A percentile compares a stretch with the other conserved stretches of the same genome.
Evolutionary conservation across 768 basidiomycete genomes (phyloP).

Genomic region (Dioszegia crocea): DNA sequence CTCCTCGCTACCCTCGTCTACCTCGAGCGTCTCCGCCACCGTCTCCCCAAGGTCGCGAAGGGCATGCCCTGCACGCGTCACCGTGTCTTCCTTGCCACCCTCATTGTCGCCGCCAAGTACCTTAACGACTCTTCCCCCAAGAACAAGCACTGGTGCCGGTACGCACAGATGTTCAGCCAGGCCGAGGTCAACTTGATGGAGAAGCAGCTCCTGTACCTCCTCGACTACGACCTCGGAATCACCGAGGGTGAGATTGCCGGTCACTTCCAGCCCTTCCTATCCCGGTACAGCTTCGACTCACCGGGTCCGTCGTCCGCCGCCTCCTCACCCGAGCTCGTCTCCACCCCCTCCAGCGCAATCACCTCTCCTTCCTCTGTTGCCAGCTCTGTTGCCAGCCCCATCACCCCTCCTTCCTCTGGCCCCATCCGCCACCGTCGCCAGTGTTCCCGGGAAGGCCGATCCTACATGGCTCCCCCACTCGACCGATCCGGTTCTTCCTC

Average conservation of each 20-base stretch:
- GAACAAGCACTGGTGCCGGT: conserved; percentile 80
- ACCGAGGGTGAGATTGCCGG: conserved; percentile 42
- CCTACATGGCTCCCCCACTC: conserved; percentile 44
- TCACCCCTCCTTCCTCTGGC: conserved; percentile 19
- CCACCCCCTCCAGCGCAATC: conserved; percentile 38
- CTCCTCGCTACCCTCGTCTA: conserved; percentile 87
- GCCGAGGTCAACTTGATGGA: conserved; percentile 85
- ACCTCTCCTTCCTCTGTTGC: too few relatives aligned
- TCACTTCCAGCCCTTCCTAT: conserved; percentile 48
- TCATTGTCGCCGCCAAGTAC: conserved; percentile 86
- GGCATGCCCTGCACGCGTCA: conserved; percentile 68
- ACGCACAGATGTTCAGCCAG: conserved; percentile 63
- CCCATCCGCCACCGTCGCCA: conserved; percentile 22
- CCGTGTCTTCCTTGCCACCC: conserved; percentile 83
- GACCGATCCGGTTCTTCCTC: conserved; percentile 48
- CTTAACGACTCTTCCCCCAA: conserved; percentile 84
- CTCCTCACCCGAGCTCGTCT: conserved; percentile 20
- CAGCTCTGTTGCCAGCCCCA: too few relatives aligned
- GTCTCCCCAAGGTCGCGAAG: conserved; percentile 77
- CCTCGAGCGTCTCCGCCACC: conserved; percentile 76
- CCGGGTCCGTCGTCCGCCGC: background rate
- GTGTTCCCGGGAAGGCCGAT: conserved; percentile 22
- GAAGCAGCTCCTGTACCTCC: conserved; percentile 82
- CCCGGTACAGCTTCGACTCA: conserved; percentile 30
- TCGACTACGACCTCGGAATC: conserved; percentile 58